These are phyloP conservation scores for Cudoniella acicularis DNA, from an alignment of 495 filamentous ascomycete species.

Conservation along the genomic window DNA sequence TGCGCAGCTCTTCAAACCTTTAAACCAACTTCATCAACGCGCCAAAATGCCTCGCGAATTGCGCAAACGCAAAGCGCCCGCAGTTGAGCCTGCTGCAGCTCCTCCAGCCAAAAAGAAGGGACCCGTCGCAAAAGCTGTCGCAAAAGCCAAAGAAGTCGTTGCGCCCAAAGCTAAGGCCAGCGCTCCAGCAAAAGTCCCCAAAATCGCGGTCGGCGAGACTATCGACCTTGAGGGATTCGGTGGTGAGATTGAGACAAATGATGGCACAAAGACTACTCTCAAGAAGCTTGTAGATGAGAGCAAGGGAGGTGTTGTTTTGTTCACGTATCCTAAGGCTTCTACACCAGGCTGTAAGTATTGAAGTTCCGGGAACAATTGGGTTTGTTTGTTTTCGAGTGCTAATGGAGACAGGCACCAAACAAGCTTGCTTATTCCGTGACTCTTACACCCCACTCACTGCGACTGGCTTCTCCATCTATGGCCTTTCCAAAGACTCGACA, in stretches of 20 bases:
- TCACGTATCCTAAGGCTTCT: conserved; percentile 93
- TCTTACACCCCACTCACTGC: conserved; percentile 68
- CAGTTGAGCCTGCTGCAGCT: conserved; percentile 43
- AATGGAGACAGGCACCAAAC: conserved; percentile 67
- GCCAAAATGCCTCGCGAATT: conserved; percentile 55
- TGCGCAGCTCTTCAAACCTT: neutral
- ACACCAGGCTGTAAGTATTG: conserved; percentile 85
- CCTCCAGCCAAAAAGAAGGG: conserved; percentile 54
- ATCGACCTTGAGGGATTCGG: conserved; percentile 71
- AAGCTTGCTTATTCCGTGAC: conserved; percentile 93
- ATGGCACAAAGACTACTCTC: conserved; percentile 73
- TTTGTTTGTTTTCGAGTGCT: conserved; percentile 1
- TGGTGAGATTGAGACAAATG: conserved; percentile 79
- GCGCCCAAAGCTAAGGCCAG: conserved; percentile 30
- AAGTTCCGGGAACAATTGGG: neutral
- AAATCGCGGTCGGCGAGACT: conserved; percentile 38
- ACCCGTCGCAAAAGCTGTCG: conserved; percentile 35
- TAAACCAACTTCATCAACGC: neutral
- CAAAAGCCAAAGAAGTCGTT: conserved; percentile 34
- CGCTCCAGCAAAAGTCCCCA: conserved; percentile 20
- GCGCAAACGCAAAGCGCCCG: conserved; percentile 69
- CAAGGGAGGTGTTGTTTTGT: conserved; percentile 82
- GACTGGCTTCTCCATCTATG: conserved; percentile 81
- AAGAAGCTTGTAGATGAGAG: conserved; percentile 75
- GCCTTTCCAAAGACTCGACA: conserved; percentile 79